Evolutionary conservation across 148 eudicot species (phyloP).

Genomic region (Camellia lanceoleosa): DNA sequence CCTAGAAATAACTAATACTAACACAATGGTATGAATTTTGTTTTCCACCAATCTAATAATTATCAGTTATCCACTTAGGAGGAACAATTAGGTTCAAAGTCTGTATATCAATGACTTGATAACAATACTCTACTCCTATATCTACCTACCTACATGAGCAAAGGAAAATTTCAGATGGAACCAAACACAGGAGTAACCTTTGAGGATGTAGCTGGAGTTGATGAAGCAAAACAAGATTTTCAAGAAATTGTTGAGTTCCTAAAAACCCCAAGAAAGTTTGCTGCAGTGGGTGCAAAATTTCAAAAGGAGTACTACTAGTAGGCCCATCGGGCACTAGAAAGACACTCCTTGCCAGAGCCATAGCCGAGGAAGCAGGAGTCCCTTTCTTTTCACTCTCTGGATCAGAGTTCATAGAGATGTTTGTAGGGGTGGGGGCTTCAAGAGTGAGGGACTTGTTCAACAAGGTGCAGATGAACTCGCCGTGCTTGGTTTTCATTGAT

Average conservation of each 20-base stretch:
- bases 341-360: constrained; percentile 81
- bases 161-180: constrained; percentile 87
- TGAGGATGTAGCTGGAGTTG: constrained; percentile 82
- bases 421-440: constrained; percentile 88
- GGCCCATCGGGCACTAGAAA: constrained; percentile 43
- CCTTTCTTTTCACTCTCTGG: constrained; percentile 81
- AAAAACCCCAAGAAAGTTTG: constrained; percentile 65
- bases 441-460: constrained; percentile 79
- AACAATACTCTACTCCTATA: background rate
- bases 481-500: constrained; percentile 73
- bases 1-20: no score
- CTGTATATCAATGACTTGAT: background rate
- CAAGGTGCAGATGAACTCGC: constrained; percentile 65
- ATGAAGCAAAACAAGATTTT: constrained; percentile 89
- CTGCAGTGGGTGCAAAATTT: constrained; percentile 76
- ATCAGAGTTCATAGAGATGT: constrained; percentile 85
- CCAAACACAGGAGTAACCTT: constrained; percentile 91
- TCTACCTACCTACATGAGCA: constrained; percentile 51
- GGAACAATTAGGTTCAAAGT: no score
- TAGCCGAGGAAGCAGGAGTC: constrained; percentile 83
- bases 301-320: constrained; percentile 67
- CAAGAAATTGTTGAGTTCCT: constrained; percentile 77
- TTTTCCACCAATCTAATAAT: no score
- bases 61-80: no score
- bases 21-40: no score